Evolutionary conservation across 169 alveolate genomes (phyloP), one percentile per base, ranked within the genome.

Genomic region (Babesia bovis): DNA sequence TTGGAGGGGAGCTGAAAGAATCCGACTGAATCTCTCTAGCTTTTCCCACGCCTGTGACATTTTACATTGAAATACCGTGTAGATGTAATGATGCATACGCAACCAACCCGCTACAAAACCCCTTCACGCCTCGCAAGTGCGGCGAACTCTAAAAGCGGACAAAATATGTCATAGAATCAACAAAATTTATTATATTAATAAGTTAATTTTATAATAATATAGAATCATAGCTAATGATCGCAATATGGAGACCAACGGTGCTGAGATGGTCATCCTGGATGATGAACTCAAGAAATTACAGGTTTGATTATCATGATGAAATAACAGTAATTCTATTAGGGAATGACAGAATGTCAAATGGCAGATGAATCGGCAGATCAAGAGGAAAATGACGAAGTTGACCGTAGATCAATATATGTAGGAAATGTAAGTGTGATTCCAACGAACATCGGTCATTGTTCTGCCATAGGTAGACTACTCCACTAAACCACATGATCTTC

Each of bases 401-500:
- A 88, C 65, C 77, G 83, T 38, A 66, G 93, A 55, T 88, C 93
- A 42, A 72, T 88, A 40, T 88, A 81, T 51, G 93, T 88, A 30
- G 93, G 93, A 45, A 88, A 88, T 52, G 93, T 87, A 87, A 49
- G 69, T 3, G 25, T 47, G 19, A 17, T 12, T 47, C 55, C 55
- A 47, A 17, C 6, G 19, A 19, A 19, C 26, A 15, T 1, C 1
- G 1, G 3, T 40, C 1, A 4, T 35, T 1, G 67, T 17, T 33
- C 1, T 40, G 32, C 5, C 4, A 40, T 59, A 94, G 91, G 98
- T 94, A 33, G 97, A 94, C 65, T 94, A 94, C 68, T 87, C 95
- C 0, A 87, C 98, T 3, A 94, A 94, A 36, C 98, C 98, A 3
- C 89, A 87, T 35, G 96, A 92, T 42, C 66, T 95, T 12, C 96